Evolutionary conservation across 257 asterid species (phyloP).

Genomic region (Craterostigma plantagineum): DNA sequence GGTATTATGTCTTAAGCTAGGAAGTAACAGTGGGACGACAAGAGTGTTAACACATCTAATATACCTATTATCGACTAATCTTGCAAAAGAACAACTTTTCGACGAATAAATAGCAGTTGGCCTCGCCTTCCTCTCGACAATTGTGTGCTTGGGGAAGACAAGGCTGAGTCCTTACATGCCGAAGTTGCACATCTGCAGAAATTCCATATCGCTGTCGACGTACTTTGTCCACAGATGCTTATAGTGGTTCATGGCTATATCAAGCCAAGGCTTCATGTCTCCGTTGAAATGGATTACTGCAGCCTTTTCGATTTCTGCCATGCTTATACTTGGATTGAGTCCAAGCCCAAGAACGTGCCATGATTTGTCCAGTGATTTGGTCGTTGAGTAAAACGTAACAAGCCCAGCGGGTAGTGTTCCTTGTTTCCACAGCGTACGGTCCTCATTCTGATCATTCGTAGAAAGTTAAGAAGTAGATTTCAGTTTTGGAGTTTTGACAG

Average conservation of each 20-base stretch:
- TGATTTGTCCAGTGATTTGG: constrained; percentile 76
- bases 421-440: constrained; percentile 55
- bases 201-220: constrained; percentile 81
- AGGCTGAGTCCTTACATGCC: constrained; percentile 38
- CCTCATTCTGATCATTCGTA: constrained; percentile 51
- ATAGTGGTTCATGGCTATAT: constrained; percentile 83
- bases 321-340: constrained; percentile 80
- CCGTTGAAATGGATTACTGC: constrained; percentile 94
- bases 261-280: constrained; percentile 99
- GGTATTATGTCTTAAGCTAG: too few species aligned
- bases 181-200: constrained; percentile 94
- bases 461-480: not conserved
- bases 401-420: constrained; percentile 89
- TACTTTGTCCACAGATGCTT: constrained; percentile 92
- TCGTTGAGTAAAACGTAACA: constrained; percentile 56
- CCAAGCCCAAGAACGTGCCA: constrained; percentile 96
- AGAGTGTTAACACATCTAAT: too few species aligned
- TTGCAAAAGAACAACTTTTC: too few species aligned
- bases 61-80: too few species aligned
- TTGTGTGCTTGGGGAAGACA: not conserved
- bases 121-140: too few species aligned
- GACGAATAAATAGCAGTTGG: too few species aligned
- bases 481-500: not conserved
- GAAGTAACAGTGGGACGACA: too few species aligned
- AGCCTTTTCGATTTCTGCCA: constrained; percentile 81